A percentile compares a stretch with the other conserved stretches of the same genome.
These are phyloP conservation scores for Colletotrichum lupini DNA, from an alignment of 2,329 filamentous ascomycete genomes.

Conservation along the genomic window DNA sequence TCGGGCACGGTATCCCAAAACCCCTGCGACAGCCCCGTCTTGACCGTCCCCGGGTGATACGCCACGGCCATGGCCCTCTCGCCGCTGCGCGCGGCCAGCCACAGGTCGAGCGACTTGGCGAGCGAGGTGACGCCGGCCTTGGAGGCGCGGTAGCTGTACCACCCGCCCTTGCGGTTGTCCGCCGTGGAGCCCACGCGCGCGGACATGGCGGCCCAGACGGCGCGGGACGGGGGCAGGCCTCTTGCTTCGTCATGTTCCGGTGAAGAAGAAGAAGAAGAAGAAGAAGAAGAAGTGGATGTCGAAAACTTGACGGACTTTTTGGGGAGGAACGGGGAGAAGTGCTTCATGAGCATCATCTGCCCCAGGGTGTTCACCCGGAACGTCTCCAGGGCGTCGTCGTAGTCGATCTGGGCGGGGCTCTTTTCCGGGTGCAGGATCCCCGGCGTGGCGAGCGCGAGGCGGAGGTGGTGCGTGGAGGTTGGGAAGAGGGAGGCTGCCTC, in stretches of 20 bases:
- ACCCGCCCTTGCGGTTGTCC: slow-evolving; percentile 80
- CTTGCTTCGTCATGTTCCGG: neutral
- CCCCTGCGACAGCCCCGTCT: slow-evolving; percentile 76
- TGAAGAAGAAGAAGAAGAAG: neutral
- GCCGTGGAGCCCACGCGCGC: slow-evolving; percentile 80
- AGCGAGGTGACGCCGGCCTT: slow-evolving; percentile 81
- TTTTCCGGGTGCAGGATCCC: slow-evolving; percentile 81
- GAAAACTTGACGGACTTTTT: slow-evolving; percentile 58
- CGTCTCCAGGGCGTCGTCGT: slow-evolving; percentile 71
- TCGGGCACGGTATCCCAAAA: slow-evolving; percentile 76
- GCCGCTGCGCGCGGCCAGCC: slow-evolving; percentile 66
- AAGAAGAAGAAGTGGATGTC: neutral
- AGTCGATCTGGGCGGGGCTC: slow-evolving; percentile 72
- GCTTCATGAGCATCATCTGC: slow-evolving; percentile 80
- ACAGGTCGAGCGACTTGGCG: slow-evolving; percentile 77
- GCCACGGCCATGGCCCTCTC: slow-evolving; percentile 74
- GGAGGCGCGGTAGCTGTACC: slow-evolving; percentile 83
- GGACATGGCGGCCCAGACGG: slow-evolving; percentile 80
- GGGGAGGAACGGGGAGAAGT: slow-evolving; percentile 77
- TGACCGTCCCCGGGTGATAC: slow-evolving; percentile 85
- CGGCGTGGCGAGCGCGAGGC: slow-evolving; percentile 75
- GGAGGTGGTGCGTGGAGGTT: slow-evolving; percentile 65
- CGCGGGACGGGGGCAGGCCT: slow-evolving; percentile 51
- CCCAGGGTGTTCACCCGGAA: slow-evolving; percentile 80
- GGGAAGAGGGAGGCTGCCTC: slow-evolving; percentile 65